Base-by-base conservation (phyloP, 1,139 yeast genomes). In the Williopsis jadinii region DNA sequence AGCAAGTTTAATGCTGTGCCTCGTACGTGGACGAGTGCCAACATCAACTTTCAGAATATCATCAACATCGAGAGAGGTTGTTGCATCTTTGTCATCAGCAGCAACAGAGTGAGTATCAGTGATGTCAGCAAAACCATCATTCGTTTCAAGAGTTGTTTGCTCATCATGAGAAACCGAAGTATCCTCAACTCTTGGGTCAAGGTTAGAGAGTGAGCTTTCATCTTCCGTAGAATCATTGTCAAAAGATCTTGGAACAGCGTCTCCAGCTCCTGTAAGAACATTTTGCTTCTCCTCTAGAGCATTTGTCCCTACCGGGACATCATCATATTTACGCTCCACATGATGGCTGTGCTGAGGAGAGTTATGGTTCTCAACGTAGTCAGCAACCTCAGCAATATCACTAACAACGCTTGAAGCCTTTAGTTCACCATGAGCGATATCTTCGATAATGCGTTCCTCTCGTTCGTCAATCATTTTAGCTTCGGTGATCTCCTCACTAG, bases 341-440 rank as follows among this genome's bases (percentile, higher is more conserved):
- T 28, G 36, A 28, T 34, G 37, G 9, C 26, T 13, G 10, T 13
- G 24, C 24, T 13, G 28, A 9, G 31, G 3, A 5, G 11, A 14
- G 3, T 35, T 43, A 29, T 39, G 28, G 28, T 40, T 38, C 32
- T 48, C 53, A 9, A 52, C 12, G 6, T 38, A 41, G 27, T 49
- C 53, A 30, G 45, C 43, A 9, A 39, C 46, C 12, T 26, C 14
- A 2, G 51, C 52, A 30, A 54, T 34, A 5, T 43, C 48, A 33
- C 41, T 41, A 34, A 52, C 30, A 2, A 9, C 39, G 9, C 30
- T 24, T 3, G 44, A 28, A 3, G 32, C 39, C 1, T 37, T 38
- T 2, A 41, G 19, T 5, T 40, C 39, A 28, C 49, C 52, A 24
- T 48, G 43, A 0, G 49, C 50, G 28, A 50, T 44, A 10, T 41